A percentile compares a stretch with the other conserved stretches of the same genome.
Conservation (phyloP, 768 basidiomycete genomes). For the Leccinellum rugosiceps region DNA sequence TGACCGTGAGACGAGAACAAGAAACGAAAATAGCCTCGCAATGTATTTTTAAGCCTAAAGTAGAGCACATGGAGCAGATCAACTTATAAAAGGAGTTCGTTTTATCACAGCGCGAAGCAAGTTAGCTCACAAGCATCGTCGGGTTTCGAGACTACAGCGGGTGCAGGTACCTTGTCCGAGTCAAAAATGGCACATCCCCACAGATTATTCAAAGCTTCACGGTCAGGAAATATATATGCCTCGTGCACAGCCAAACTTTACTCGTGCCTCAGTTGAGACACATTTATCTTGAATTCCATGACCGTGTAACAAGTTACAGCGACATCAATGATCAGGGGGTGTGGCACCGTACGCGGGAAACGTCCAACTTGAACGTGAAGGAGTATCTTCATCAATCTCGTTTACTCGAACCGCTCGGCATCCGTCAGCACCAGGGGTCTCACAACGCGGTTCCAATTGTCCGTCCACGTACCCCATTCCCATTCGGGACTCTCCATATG, state of each 20-base stretch:
- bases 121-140: no score
- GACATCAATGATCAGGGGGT: background rate
- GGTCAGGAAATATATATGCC: background rate
- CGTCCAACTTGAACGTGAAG: background rate
- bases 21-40: background rate
- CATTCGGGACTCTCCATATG: slow-evolving; percentile 32
- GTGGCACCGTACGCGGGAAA: background rate
- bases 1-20: background rate
- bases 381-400: background rate
- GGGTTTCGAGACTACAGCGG: no score
- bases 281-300: background rate
- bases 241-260: background rate
- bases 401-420: slow-evolving; percentile 22
- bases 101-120: no score
- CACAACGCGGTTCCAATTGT: slow-evolving; percentile 77
- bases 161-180: background rate
- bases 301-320: slow-evolving; percentile 1
- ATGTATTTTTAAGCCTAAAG: background rate
- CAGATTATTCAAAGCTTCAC: background rate
- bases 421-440: slow-evolving; percentile 50
- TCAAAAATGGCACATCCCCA: background rate
- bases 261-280: background rate
- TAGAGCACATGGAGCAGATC: background rate
- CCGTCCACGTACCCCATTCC: slow-evolving; percentile 77
- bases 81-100: background rate